A percentile compares a stretch with the other conserved stretches of the same genome.
phyloP scores from a whole-genome alignment of 2,329 filamentous ascomycete species.

The Pseudogymnoascus sp. region DNA sequence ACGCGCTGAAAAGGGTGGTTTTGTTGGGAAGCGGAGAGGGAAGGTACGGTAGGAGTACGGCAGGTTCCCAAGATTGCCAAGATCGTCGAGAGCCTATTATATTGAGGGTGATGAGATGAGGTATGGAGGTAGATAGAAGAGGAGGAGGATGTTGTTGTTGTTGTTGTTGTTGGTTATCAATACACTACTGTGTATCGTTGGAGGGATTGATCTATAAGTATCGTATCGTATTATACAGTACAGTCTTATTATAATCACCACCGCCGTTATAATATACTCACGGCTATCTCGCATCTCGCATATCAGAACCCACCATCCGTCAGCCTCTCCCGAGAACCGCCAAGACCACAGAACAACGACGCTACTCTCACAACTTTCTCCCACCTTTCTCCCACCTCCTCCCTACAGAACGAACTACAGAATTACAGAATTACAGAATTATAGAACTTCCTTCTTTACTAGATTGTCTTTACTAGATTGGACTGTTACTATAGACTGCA shows the following conservation, averaged over 20 bases:
- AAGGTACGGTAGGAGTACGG: not conserved
- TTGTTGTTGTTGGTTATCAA: no score
- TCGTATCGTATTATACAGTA: not conserved
- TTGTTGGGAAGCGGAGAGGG: not conserved
- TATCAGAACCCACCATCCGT: not conserved
- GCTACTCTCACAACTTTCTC: not conserved
- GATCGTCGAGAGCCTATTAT: not conserved
- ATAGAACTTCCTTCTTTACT: not conserved
- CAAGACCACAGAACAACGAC: not conserved
- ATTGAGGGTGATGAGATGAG: not conserved
- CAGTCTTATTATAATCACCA: not conserved
- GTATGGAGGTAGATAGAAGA: no score
- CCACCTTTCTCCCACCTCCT: no score
- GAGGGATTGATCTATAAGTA: not conserved
- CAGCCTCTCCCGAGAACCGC: not conserved
- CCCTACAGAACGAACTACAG: no score
- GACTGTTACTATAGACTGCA: no score
- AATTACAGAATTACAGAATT: no score
- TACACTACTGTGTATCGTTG: no score
- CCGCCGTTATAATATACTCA: not conserved
- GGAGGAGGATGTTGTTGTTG: no score
- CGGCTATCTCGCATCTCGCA: not conserved
- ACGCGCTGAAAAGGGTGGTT: not conserved
- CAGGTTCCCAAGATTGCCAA: not conserved
- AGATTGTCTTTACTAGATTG: not conserved